These are phyloP conservation scores for Neofusicoccum sp. DNA, from an alignment of 2,329 filamentous ascomycete species.

Conservation along the genomic window DNA sequence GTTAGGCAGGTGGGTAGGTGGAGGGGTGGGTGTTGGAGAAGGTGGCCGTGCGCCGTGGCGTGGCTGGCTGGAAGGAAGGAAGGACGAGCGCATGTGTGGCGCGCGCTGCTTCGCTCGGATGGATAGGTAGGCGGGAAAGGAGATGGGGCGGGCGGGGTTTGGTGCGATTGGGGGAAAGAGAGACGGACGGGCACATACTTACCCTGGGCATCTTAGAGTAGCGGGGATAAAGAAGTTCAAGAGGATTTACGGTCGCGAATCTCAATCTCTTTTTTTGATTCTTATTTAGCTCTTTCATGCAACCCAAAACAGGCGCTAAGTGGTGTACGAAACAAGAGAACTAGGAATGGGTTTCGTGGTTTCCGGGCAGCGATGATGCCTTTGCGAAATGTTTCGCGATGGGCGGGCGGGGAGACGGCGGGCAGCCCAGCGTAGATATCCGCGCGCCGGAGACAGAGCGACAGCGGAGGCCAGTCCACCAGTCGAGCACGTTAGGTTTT, in stretches of 20 bases:
- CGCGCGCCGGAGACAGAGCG: not conserved
- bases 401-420: not conserved
- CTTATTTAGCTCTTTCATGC: too few relatives aligned
- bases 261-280: not conserved
- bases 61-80: too few relatives aligned
- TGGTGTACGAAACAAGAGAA: not conserved
- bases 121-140: too few relatives aligned
- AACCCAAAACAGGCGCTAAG: too few relatives aligned
- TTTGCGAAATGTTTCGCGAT: not conserved
- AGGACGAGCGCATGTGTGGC: too few relatives aligned
- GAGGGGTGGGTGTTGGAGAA: too few relatives aligned
- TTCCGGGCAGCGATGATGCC: not conserved
- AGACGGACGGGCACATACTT: not conserved
- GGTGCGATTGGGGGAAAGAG: not conserved
- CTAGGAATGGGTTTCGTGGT: not conserved
- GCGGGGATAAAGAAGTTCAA: not conserved
- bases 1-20: too few relatives aligned
- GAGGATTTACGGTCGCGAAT: not conserved
- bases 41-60: too few relatives aligned
- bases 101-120: too few relatives aligned
- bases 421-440: not conserved
- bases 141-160: not conserved
- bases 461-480: not conserved
- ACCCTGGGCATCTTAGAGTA: not conserved
- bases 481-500: not conserved